These are phyloP conservation scores for Chrysoporthe cubensis DNA, from an alignment of 2,329 filamentous ascomycete genomes.

Conservation along the genomic window DNA sequence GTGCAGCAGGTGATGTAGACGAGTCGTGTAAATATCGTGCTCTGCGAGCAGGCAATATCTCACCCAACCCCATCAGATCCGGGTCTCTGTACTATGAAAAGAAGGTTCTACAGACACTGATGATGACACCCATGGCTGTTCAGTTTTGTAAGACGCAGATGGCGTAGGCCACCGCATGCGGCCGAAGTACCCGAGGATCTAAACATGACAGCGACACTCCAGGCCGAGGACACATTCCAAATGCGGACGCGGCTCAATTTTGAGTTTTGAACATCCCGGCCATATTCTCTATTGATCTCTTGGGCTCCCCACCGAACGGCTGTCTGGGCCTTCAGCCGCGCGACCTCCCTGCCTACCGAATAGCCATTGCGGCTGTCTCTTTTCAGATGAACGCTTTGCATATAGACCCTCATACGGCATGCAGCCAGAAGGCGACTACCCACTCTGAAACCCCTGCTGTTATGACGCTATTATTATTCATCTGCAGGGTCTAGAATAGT, in stretches of 20 bases:
- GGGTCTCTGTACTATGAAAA: neutral
- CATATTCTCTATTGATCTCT: neutral
- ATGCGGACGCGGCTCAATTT: neutral
- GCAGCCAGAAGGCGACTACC: neutral
- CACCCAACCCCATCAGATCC: neutral
- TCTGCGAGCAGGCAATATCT: neutral
- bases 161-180: neutral
- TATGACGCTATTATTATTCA: too few relatives aligned
- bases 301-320: too few relatives aligned
- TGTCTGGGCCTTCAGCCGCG: neutral
- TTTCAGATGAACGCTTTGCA: neutral
- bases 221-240: neutral
- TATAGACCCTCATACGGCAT: neutral
- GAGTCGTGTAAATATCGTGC: neutral
- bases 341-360: neutral
- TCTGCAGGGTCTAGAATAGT: neutral
- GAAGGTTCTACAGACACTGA: neutral
- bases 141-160: neutral
- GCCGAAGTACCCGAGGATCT: neutral
- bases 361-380: neutral
- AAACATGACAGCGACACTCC: neutral
- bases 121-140: neutral
- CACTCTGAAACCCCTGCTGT: neutral
- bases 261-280: neutral
- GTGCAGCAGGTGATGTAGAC: neutral